A percentile compares a stretch with the other conserved stretches of the same genome.
phyloP scores from a whole-genome alignment of 2,329 filamentous ascomycete genomes.

The Xylaria sp. region DNA sequence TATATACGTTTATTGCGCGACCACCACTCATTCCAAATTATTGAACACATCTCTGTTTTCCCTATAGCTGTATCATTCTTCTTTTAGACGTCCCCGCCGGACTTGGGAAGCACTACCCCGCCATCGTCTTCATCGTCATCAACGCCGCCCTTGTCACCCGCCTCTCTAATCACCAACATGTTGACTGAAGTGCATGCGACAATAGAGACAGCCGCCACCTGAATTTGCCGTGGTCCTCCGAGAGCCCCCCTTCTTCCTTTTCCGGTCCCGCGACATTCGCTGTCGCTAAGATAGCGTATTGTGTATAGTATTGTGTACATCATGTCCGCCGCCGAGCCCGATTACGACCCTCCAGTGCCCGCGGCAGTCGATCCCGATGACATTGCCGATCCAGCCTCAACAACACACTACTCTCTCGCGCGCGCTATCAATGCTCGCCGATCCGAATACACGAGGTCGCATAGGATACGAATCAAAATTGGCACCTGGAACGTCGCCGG shows the following conservation, averaged over 20 bases:
- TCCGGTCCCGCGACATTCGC: background rate
- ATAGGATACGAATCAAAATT: conserved; percentile 84
- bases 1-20: background rate
- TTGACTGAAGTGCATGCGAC: conserved; percentile 17
- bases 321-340: conserved; percentile 46
- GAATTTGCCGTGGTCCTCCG: conserved; percentile 11
- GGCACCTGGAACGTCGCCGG: conserved; percentile 96
- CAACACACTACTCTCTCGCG: conserved; percentile 68
- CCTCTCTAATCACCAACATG: conserved; percentile 27
- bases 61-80: background rate
- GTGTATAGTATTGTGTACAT: background rate
- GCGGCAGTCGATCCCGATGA: conserved; percentile 58
- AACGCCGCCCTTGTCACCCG: background rate
- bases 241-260: background rate
- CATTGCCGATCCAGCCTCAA: conserved; percentile 55
- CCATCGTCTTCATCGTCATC: conserved; percentile 5
- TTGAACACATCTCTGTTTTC: background rate
- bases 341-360: conserved; percentile 46
- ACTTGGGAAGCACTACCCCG: background rate
- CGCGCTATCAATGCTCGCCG: conserved; percentile 76
- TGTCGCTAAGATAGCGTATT: background rate
- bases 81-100: background rate
- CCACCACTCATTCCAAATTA: no score
- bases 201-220: conserved; percentile 5
- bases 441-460: conserved; percentile 80